Evolutionary conservation across 768 basidiomycete genomes (phyloP), one percentile per base, ranked within the genome.

Genomic region (Russula dissimulans): DNA sequence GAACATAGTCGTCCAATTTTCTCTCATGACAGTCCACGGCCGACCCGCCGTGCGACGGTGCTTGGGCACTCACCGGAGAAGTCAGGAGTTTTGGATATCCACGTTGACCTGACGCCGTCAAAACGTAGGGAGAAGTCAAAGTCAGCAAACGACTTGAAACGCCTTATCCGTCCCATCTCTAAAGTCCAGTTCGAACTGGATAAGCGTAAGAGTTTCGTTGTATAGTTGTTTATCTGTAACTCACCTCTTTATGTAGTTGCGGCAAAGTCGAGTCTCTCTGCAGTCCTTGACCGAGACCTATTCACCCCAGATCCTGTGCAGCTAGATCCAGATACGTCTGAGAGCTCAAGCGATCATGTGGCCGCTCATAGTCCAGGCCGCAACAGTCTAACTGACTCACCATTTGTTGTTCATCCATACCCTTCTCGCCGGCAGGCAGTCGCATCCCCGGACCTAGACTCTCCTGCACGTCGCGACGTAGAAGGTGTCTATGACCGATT

Each of bases 401-500:
- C 81, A 0, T 77, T 76, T 65, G 78, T 80, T 49, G 84, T 89
- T 39, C 81, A 86, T 64, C 81, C 85, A 2, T 87, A 86, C 66
- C 83, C 85, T 11, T 68, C 77, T 3, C 73, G 82, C 59, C 72
- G 76, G 57, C 70, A 75, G 34, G 46, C 54, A 1, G 69, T 68
- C 18, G 74, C 74, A 11, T 72, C 73, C 9, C 66, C 67, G 4
- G 64, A 68, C 18, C 67, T 78, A 5, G 82, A 85, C 59, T 78
- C 84, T 0, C 84, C 86, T 0, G 78, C 78, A 57, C 80, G 75
- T 59, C 83, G 79, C 44, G 81, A 79, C 48, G 67, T 87, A 31
- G 89, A 91, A 73, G 81, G 81, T 57, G 85, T 87, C 17, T 92
- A 91, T 62, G 90, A 92, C 65, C 82, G 86, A 44, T 86, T 91